Percentiles rank a stretch among this genome's conserved stretches.
These are phyloP conservation scores for Backusella mclennaniae DNA, from an alignment of 192 early-diverging fungal species.

Conservation along the genomic window DNA sequence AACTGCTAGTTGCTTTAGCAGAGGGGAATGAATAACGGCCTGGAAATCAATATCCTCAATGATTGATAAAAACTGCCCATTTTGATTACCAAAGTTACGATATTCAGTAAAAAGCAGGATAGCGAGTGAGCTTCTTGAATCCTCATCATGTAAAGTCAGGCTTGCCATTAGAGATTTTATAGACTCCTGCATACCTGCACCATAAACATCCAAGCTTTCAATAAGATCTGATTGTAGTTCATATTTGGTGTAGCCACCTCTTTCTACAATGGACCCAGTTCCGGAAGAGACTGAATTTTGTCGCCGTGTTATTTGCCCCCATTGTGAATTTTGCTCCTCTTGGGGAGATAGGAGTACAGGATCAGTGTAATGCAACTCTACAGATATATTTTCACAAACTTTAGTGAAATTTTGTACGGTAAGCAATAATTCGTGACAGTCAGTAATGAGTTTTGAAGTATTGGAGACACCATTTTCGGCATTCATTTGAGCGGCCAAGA, in stretches of 20 bases:
- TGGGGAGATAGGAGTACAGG: not conserved
- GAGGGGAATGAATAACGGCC: not conserved
- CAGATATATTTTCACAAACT: constrained; percentile 35
- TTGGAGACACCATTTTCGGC: constrained; percentile 76
- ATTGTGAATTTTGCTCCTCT: constrained; percentile 2
- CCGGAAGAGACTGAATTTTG: not conserved
- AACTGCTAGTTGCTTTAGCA: not conserved
- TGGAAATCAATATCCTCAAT: constrained; percentile 24
- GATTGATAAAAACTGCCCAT: constrained; percentile 15
- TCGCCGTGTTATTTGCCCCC: constrained; percentile 17
- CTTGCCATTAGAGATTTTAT: not conserved
- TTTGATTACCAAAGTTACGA: constrained; percentile 19
- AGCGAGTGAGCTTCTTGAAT: constrained; percentile 11
- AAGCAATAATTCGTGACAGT: constrained; percentile 60
- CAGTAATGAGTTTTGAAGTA: constrained; percentile 53
- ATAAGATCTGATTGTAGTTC: constrained; percentile 22
- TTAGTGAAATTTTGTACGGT: constrained; percentile 62
- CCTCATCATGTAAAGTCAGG: not conserved
- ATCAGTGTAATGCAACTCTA: constrained; percentile 39
- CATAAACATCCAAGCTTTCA: constrained; percentile 22
- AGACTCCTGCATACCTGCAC: constrained; percentile 27
- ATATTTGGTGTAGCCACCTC: constrained; percentile 14
- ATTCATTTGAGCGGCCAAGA: constrained; percentile 68
- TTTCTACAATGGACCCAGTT: constrained; percentile 1
- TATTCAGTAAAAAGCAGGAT: constrained; percentile 19